Evolutionary conservation across 2,329 filamentous ascomycete genomes (phyloP).

Genomic region (Xylariaceae sp.): DNA sequence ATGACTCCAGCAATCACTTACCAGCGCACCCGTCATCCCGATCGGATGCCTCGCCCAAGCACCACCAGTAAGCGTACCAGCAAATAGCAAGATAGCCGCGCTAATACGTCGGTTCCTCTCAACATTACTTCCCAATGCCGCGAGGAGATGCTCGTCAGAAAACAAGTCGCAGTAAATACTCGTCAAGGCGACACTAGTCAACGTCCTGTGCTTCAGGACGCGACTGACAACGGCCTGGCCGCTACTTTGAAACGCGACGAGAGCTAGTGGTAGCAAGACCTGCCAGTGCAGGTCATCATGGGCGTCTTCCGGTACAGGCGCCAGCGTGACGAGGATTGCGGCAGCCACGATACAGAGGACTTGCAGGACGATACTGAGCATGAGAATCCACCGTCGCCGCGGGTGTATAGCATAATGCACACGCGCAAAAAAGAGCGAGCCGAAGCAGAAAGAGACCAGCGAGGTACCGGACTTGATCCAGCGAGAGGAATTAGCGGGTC

Average conservation of each 20-base stretch:
- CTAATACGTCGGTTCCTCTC: conserved; percentile 48
- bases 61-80: conserved; percentile 47
- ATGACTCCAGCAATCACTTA: not conserved
- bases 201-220: conserved; percentile 61
- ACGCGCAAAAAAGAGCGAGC: conserved; percentile 2
- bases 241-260: conserved; percentile 71
- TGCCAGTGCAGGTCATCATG: conserved; percentile 39
- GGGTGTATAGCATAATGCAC: not conserved
- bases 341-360: conserved; percentile 1
- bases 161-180: conserved; percentile 79
- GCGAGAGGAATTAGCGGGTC: conserved; percentile 1
- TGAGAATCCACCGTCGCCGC: not conserved
- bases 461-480: not conserved
- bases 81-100: conserved; percentile 45
- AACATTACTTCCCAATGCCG: conserved; percentile 33
- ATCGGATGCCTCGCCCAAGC: conserved; percentile 16
- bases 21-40: conserved; percentile 4
- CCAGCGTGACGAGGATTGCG: not conserved
- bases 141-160: conserved; percentile 53
- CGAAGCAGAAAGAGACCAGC: conserved; percentile 2
- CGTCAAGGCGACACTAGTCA: conserved; percentile 77
- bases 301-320: not conserved
- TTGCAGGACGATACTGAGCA: not conserved
- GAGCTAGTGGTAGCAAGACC: conserved; percentile 60
- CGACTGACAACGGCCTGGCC: conserved; percentile 73